These are phyloP conservation scores for Rickenella mellea DNA, from an alignment of 768 basidiomycete genomes.

Conservation along the genomic window DNA sequence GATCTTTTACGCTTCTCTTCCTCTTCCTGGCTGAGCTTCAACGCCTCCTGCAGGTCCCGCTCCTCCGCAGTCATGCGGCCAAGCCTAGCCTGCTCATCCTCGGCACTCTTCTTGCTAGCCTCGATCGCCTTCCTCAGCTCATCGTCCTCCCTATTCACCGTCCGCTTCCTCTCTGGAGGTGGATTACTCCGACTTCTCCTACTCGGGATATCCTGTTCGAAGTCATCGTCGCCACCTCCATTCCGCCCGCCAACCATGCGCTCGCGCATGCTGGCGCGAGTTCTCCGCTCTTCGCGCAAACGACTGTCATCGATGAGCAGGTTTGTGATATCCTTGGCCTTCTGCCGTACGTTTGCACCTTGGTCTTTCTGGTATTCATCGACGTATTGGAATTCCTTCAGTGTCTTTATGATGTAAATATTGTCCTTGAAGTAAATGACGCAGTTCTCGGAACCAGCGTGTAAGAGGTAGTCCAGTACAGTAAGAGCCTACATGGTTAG, in stretches of 20 bases:
- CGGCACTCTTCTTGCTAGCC: constrained; percentile 70
- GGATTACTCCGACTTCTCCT: constrained; percentile 23
- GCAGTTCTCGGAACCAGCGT: constrained; percentile 96
- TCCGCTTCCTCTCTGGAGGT: constrained; percentile 12
- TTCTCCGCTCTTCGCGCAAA: constrained; percentile 75
- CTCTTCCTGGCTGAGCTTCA: constrained; percentile 85
- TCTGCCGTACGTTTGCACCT: constrained; percentile 94
- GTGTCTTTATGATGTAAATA: constrained; percentile 94
- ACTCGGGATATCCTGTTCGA: constrained; percentile 37
- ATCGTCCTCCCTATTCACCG: constrained; percentile 56
- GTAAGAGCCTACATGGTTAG: constrained; percentile 67
- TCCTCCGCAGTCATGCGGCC: constrained; percentile 52
- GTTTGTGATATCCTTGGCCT: constrained; percentile 97
- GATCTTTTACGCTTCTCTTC: constrained; percentile 67
- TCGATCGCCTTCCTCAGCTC: constrained; percentile 83
- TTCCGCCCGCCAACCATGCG: constrained; percentile 49
- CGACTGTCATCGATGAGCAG: constrained; percentile 80
- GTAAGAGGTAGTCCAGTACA: constrained; percentile 89
- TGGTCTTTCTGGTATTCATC: constrained; percentile 97
- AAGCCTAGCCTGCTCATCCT: constrained; percentile 51
- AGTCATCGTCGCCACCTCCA: constrained; percentile 17
- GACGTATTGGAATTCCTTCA: constrained; percentile 95
- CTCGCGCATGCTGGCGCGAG: constrained; percentile 88
- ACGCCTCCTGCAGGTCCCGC: constrained; percentile 72
- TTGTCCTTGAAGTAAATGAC: constrained; percentile 98